Evolutionary conservation across 768 basidiomycete genomes (phyloP), one percentile per base, ranked within the genome.

Genomic region (Termitomyces sp.): DNA sequence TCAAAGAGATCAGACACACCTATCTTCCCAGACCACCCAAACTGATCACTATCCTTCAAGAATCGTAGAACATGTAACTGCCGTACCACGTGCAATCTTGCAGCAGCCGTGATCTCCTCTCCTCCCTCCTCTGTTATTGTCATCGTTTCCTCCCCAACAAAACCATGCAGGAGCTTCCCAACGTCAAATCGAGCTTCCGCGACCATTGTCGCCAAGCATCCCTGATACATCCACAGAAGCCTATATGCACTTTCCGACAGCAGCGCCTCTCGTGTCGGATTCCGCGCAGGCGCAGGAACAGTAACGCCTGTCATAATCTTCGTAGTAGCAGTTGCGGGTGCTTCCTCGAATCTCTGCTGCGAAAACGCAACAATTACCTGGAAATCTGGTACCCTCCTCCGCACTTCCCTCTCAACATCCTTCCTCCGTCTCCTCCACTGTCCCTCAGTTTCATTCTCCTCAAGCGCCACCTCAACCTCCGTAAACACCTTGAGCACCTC

Each of bases 181-280:
- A 88, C 83, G 68, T 98, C 95, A 63, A 95, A 98, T 49, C 85
- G 77, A 27, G 84, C 84, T 67, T 94, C 93, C 0, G 84, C 82
- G 3, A 90, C 86, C 1, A 92, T 71, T 1, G 79, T 73, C 0
- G 93, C 91, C 28, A 95, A 69, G 57, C 83, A 85, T 23, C 77
- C 77, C 62, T 96, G 91, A 67, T 97, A 98, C 49, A 95, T 76
- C 81, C 88, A 89, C 58, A 97, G 72, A 41, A 98, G 69, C 27
- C 94, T 71, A 61, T 94, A 84, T 1, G 94, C 84, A 49, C 82
- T 80, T 72, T 98, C 95, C 0, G 86, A 80, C 28, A 97, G 72
- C 59, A 98, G 68, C 0, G 84, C 83, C 0, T 69, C 71, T 67
- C 75, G 82, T 54, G 72, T 76, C n/a, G 55, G 64, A 51, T 73